Base-by-base conservation (phyloP, 345 rosid species). In the Populus deltoides region DNA sequence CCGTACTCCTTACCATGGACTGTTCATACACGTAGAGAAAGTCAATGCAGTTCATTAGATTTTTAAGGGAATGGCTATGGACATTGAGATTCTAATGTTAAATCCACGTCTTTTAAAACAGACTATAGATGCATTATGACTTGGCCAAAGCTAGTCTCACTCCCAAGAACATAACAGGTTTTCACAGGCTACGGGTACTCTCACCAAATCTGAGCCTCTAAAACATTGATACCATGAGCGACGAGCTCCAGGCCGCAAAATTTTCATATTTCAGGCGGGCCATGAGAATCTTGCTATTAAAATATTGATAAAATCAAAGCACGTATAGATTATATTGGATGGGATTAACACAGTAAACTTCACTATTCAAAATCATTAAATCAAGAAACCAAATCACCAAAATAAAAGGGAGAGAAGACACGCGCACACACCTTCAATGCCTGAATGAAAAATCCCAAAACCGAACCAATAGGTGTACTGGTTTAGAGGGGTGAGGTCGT, bases 381-480 rank as follows among this genome's bases (percentile, higher is more conserved):
- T 2, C 25, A 49, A 61, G 43, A 47, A 13, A 25, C 15, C 24
- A 9, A 39, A 39, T 35, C 36, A 41, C 8, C 36, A 59, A 25
- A 53, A 2, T 29, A 66, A 62, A 20, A 13, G 35, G 70, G 1
- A 59, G 8, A 45, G 49, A 6, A 36, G 1, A 61, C 8, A 36
- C 0, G n/a, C 35, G 0, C 8, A 57, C 65, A 16, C 53, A 93
- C 99, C 98, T 93, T 95, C 88, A 84, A 95, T 84, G 81, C 96
- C 99, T 25, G 99, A 93, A 88, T 93, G 99, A 78, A 89, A 95
- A 29, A 95, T 89, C 39, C 99, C 99, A 33, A 93, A 88, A 65
- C 99, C 98, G 74, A 93, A 79, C 98, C 97, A 95, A 81, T 84
- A 86, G 72, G 90, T 90, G 78, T 95, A 95, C 73, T 81, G 83